Percentiles rank a stretch among this genome's conserved stretches.
Conservation (phyloP, 768 basidiomycete genomes). For the Coprinopsis sp. region DNA sequence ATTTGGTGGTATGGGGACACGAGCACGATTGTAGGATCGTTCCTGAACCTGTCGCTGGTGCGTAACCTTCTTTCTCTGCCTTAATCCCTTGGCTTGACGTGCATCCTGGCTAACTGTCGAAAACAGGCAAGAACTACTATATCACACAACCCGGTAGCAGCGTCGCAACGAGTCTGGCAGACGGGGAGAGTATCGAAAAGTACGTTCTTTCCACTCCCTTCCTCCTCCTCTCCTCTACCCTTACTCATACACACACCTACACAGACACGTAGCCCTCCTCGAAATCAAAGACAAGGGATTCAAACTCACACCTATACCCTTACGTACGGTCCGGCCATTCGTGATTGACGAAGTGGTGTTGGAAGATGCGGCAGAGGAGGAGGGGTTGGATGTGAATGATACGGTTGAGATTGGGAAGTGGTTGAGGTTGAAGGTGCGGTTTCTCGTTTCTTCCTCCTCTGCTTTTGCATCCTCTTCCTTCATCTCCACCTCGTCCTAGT, state of each 20-base stretch:
- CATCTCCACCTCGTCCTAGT: no score
- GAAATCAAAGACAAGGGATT: conserved; percentile 87
- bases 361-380: conserved; percentile 72
- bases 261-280: conserved; percentile 86
- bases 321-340: conserved; percentile 93
- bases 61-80: no score
- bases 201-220: conserved; percentile 27
- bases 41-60: conserved; percentile 87
- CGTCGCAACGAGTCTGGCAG: conserved; percentile 89
- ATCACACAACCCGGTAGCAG: conserved; percentile 95
- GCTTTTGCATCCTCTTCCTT: background rate
- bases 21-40: conserved; percentile 95
- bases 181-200: conserved; percentile 93
- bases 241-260: background rate
- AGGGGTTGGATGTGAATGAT: conserved; percentile 71
- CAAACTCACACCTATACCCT: conserved; percentile 75
- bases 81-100: no score
- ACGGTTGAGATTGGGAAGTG: conserved; percentile 81
- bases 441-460: background rate
- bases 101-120: no score
- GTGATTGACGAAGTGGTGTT: conserved; percentile 80
- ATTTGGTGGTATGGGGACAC: conserved; percentile 97
- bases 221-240: background rate
- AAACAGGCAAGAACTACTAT: conserved; percentile 85
- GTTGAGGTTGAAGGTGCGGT: conserved; percentile 60